phyloP scores from a whole-genome alignment of 495 filamentous ascomycete species.

The Tuber microsphaerosporum region DNA sequence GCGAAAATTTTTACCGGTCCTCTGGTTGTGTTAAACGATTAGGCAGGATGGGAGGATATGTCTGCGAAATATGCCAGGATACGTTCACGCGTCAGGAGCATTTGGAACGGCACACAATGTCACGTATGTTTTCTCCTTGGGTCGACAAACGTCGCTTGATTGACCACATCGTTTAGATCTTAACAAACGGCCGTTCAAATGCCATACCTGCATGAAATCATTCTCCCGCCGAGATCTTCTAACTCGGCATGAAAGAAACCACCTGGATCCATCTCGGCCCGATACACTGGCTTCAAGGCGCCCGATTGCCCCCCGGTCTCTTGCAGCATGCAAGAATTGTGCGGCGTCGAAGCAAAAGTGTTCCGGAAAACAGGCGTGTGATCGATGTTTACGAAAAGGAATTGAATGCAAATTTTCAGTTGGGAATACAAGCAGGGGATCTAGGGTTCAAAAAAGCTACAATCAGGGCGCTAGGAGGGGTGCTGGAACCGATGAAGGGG shows the following conservation, averaged over 20 bases:
- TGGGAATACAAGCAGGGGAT: neutral
- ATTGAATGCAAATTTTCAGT: conserved; percentile 1
- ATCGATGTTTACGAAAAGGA: neutral
- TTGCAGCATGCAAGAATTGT: conserved; percentile 2
- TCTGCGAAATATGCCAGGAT: conserved; percentile 4
- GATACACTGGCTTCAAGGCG: neutral
- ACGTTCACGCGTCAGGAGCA: conserved; percentile 4
- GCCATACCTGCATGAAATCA: neutral
- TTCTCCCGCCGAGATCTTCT: conserved; percentile 3
- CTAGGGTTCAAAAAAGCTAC: neutral
- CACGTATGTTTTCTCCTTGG: conserved; percentile 2
- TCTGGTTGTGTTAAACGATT: neutral
- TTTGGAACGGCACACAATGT: conserved; percentile 1
- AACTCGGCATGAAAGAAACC: neutral
- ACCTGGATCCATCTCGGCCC: neutral
- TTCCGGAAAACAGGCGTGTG: neutral
- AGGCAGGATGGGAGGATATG: neutral
- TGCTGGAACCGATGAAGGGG: neutral
- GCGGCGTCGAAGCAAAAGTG: neutral
- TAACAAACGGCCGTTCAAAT: neutral
- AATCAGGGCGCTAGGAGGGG: neutral
- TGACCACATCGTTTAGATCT: neutral
- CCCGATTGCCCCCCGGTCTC: neutral
- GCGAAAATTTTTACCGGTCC: neutral
- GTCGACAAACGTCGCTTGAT: neutral